Evolutionary conservation across 345 rosid genomes (phyloP).

Genomic region (Hirschfeldia incana): DNA sequence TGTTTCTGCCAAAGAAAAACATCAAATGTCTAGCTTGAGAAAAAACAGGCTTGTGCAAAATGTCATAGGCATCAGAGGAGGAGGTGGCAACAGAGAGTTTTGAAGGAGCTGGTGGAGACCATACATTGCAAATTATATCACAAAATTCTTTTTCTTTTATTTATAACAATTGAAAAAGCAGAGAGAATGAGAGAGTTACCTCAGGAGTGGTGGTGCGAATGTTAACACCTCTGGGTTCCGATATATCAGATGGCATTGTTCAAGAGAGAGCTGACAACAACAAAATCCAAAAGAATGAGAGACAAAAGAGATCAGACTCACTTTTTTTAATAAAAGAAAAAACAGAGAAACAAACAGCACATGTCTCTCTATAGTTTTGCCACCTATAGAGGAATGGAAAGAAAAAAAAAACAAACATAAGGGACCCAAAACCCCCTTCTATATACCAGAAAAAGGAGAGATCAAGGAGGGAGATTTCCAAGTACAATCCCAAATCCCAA

Average conservation of each 20-base stretch:
- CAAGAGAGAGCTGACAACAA: constrained; percentile 27
- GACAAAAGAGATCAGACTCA: constrained; percentile 20
- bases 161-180: not conserved
- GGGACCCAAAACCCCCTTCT: not conserved
- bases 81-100: not conserved
- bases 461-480: too few species aligned
- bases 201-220: constrained; percentile 46
- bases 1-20: constrained; percentile 49
- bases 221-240: constrained; percentile 57
- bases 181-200: constrained; percentile 37
- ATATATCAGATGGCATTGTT: constrained; percentile 63
- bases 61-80: not conserved
- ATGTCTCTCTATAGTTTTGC: constrained; percentile 4
- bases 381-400: not conserved
- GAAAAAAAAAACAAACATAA: not conserved
- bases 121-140: not conserved
- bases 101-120: not conserved
- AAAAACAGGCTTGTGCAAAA: not conserved
- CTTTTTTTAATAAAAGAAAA: not conserved
- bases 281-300: constrained; percentile 15
- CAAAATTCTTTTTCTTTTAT: not conserved
- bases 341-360: constrained; percentile 14
- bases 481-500: constrained; percentile 17
- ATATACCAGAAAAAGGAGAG: too few species aligned
- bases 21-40: not conserved